phyloP scores from a whole-genome alignment of 768 basidiomycete genomes.

The Myochromella boudieri region DNA sequence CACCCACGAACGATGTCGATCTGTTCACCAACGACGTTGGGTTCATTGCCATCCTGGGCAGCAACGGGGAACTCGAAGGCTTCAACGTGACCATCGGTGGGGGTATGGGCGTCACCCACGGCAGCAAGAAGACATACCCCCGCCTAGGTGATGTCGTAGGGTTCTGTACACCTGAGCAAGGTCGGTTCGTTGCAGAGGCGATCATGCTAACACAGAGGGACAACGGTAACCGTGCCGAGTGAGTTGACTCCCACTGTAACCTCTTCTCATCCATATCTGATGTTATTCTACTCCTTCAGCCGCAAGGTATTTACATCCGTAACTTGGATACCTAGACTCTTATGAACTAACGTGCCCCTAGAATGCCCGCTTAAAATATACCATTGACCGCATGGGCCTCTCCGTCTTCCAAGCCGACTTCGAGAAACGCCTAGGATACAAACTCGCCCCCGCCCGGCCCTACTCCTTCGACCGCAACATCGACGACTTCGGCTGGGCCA shows the following conservation, averaged over 20 bases:
- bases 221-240: constrained; percentile 94
- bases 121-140: constrained; percentile 98
- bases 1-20: constrained; percentile 95
- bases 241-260: constrained; percentile 29
- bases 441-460: constrained; percentile 68
- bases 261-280: not conserved
- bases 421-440: constrained; percentile 83
- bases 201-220: constrained; percentile 94
- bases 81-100: constrained; percentile 96
- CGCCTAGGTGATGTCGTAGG: constrained; percentile 85
- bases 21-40: constrained; percentile 95
- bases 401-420: constrained; percentile 86
- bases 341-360: constrained; percentile 22
- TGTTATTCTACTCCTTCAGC: constrained; percentile 29
- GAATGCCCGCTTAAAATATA: constrained; percentile 95
- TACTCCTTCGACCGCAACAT: constrained; percentile 86
- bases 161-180: constrained; percentile 89
- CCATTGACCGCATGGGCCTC: constrained; percentile 93
- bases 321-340: not conserved
- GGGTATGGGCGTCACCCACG: constrained; percentile 99
- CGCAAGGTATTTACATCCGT: constrained; percentile 66
- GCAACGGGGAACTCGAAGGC: constrained; percentile 75
- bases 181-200: constrained; percentile 83
- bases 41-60: constrained; percentile 89
- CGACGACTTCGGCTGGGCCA: constrained; percentile 94